Evolutionary conservation across 1,284 basidiomycete genomes (phyloP).

Genomic region (Apiotrichum veenhuisii): DNA sequence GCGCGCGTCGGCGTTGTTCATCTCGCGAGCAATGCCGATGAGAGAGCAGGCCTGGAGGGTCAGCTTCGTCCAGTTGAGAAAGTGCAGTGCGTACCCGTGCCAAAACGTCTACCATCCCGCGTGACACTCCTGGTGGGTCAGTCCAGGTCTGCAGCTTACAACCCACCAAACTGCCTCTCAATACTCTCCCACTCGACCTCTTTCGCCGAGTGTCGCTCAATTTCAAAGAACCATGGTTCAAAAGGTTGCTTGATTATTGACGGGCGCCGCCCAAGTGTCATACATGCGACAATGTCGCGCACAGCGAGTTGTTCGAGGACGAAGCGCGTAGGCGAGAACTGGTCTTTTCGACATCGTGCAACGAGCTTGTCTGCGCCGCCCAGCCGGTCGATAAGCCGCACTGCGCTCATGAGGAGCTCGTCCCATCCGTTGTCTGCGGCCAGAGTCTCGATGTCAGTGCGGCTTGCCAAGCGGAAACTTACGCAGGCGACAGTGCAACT

Average conservation of each 20-base stretch:
- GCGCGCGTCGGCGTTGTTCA: constrained; percentile 2
- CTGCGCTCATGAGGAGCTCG: constrained; percentile 34
- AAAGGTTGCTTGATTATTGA: constrained; percentile 38
- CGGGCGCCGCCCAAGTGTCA: constrained; percentile 42
- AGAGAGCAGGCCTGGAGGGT: constrained; percentile 27
- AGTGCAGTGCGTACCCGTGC: constrained; percentile 25
- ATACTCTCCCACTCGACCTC: constrained; percentile 44
- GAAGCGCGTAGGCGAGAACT: constrained; percentile 35
- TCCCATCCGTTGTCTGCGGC: constrained; percentile 46
- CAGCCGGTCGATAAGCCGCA: constrained; percentile 34
- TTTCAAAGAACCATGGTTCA: constrained; percentile 45
- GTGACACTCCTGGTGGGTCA: constrained; percentile 27
- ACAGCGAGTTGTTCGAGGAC: constrained; percentile 45
- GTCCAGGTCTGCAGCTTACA: neutral
- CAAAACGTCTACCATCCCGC: constrained; percentile 45
- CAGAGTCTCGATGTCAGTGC: constrained; percentile 24
- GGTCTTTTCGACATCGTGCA: constrained; percentile 24
- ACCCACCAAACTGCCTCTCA: constrained; percentile 42
- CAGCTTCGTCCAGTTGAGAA: neutral
- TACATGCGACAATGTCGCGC: constrained; percentile 44
- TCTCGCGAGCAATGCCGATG: constrained; percentile 22
- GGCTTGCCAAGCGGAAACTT: constrained; percentile 6
- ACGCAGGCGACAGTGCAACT: constrained; percentile 40
- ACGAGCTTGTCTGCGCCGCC: constrained; percentile 41
- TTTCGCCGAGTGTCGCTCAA: constrained; percentile 33